Conservation (phyloP, 345 rosid species). For the Cochlearia excelsa region DNA sequence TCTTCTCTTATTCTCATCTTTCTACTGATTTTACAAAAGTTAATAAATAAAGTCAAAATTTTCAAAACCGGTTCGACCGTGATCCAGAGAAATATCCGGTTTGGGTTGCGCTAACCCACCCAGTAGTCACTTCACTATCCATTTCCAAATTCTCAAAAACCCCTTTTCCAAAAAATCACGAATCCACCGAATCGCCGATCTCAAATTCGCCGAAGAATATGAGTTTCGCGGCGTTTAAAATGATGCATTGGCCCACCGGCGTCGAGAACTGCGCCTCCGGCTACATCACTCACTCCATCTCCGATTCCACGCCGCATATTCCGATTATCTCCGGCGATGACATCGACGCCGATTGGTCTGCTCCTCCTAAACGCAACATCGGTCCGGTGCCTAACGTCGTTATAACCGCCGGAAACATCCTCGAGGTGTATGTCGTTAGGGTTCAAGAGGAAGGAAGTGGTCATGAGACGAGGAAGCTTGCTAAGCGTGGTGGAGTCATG, state of each 20-base stretch:
- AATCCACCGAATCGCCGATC: constrained; percentile 6
- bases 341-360: constrained; percentile 60
- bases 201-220: constrained; percentile 34
- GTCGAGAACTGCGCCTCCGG: constrained; percentile 83
- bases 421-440: constrained; percentile 81
- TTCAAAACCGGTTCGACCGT: too few relatives aligned
- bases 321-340: constrained; percentile 55
- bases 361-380: constrained; percentile 49
- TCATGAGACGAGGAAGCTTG: constrained; percentile 46
- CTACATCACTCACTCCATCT: constrained; percentile 68
- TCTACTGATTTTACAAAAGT: too few relatives aligned
- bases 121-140: too few relatives aligned
- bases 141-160: too few relatives aligned
- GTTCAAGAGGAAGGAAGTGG: constrained; percentile 57
- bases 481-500: constrained; percentile 70
- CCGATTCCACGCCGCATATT: constrained; percentile 55
- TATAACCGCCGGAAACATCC: constrained; percentile 69
- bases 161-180: too few relatives aligned
- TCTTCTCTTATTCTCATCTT: too few relatives aligned
- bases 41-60: too few relatives aligned
- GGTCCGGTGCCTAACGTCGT: constrained; percentile 77
- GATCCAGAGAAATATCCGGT: too few relatives aligned
- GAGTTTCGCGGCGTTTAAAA: constrained; percentile 96
- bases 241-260: constrained; percentile 97
- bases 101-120: too few relatives aligned